Percentiles rank a stretch among this genome's conserved stretches.
Evolutionary conservation across 2,329 filamentous ascomycete genomes (phyloP).

Genomic region (Mycosphaerella arachidis): DNA sequence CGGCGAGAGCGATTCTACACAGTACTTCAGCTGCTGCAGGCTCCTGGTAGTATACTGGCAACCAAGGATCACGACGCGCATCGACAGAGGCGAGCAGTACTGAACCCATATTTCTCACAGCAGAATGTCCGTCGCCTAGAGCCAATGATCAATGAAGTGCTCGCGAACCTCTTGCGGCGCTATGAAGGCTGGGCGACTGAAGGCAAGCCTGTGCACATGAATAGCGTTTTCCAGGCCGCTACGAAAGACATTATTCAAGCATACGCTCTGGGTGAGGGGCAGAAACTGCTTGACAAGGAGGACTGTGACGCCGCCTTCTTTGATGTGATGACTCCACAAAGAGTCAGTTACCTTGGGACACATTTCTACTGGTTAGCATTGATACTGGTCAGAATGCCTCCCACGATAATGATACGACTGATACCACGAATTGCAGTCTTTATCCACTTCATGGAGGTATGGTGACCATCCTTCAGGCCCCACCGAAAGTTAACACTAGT

Average conservation of each 20-base stretch:
- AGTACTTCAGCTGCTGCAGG: background rate
- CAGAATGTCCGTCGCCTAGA: conserved; percentile 2
- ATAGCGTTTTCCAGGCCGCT: background rate
- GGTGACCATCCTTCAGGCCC: background rate
- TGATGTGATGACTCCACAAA: background rate
- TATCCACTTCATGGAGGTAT: conserved; percentile 1
- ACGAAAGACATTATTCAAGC: conserved; percentile 8
- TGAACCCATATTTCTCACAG: conserved; percentile 8
- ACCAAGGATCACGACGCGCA: conserved; percentile 12
- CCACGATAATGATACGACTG: background rate
- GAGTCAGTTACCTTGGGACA: background rate
- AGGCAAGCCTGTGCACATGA: background rate
- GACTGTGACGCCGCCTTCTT: conserved; percentile 8
- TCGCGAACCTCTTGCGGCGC: background rate
- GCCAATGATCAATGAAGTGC: background rate
- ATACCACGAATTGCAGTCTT: conserved; percentile 1
- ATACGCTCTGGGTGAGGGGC: conserved; percentile 7
- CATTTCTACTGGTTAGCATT: conserved; percentile 2
- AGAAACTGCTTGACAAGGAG: conserved; percentile 1
- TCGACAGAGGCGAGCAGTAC: conserved; percentile 9
- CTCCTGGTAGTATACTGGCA: background rate
- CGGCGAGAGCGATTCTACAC: background rate
- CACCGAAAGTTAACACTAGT: no score
- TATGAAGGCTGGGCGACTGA: conserved; percentile 4
- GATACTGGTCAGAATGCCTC: conserved; percentile 1